Percentiles rank a stretch among this genome's conserved stretches.
Conservation (phyloP, 2,329 filamentous ascomycete species). For the Sclerotinia trifoliorum region DNA sequence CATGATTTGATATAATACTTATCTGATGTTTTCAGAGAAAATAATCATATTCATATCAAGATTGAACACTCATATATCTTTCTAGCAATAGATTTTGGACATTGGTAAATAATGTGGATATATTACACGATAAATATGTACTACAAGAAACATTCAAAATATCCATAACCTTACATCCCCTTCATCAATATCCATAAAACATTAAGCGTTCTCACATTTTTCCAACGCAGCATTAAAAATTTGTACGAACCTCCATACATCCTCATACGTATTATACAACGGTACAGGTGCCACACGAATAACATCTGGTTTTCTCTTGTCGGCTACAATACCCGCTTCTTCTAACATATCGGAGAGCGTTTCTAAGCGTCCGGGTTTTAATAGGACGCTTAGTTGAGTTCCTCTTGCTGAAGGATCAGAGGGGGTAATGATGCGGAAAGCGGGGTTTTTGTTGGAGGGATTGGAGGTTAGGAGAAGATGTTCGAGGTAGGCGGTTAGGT, state of each 20-base stretch:
- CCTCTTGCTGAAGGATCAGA: constrained; percentile 34
- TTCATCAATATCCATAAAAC: not conserved
- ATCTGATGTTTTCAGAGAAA: not conserved
- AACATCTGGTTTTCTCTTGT: constrained; percentile 83
- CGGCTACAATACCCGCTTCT: constrained; percentile 69
- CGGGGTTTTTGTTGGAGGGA: constrained; percentile 22
- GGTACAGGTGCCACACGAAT: constrained; percentile 81
- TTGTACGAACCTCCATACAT: constrained; percentile 61
- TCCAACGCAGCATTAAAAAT: constrained; percentile 45
- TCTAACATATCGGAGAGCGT: constrained; percentile 62
- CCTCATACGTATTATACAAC: constrained; percentile 76
- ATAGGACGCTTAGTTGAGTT: constrained; percentile 68
- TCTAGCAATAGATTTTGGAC: not conserved
- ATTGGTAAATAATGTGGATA: not conserved
- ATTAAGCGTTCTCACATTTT: constrained; percentile 18
- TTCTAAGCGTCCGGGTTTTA: constrained; percentile 70
- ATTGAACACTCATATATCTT: not conserved
- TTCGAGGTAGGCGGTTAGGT: constrained; percentile 76
- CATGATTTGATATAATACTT: not conserved
- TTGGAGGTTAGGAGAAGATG: constrained; percentile 54
- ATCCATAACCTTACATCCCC: not conserved
- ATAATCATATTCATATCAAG: not conserved
- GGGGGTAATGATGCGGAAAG: constrained; percentile 47
- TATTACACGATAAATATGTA: constrained; percentile 2
- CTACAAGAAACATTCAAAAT: not conserved